Conservation (phyloP, 164 flowering plant genomes). For the Piper longum region DNA sequence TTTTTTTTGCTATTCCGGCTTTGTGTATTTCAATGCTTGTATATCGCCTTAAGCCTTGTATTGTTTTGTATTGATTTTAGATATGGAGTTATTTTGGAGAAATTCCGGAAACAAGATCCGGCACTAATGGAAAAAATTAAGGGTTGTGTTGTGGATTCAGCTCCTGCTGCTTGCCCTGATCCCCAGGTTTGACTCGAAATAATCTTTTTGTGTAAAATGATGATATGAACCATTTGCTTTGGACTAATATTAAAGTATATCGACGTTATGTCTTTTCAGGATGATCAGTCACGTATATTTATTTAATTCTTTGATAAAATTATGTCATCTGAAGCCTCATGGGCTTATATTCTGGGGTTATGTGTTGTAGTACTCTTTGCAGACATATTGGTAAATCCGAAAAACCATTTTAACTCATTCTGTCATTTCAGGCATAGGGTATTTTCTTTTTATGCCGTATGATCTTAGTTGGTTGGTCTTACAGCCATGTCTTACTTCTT, state of each 20-base stretch:
- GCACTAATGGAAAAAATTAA: slow-evolving; percentile 45
- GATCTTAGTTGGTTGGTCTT: neutral
- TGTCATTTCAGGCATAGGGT: neutral
- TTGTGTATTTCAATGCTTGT: neutral
- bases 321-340: neutral
- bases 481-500: neutral
- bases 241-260: neutral
- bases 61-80: slow-evolving; percentile 21
- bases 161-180: slow-evolving; percentile 88
- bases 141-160: slow-evolving; percentile 95
- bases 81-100: slow-evolving; percentile 76
- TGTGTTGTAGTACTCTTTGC: neutral
- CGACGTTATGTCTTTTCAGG: too few species aligned
- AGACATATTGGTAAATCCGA: neutral
- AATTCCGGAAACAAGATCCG: slow-evolving; percentile 55
- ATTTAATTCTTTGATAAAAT: neutral
- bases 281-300: too few species aligned
- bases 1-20: neutral
- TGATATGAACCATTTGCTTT: neutral
- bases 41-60: neutral
- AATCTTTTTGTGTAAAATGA: neutral
- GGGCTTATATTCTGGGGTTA: neutral
- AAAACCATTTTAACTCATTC: neutral
- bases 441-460: too few species aligned
- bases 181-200: slow-evolving; percentile 44